These are phyloP conservation scores for Hysterium pulicare DNA, from an alignment of 2,329 filamentous ascomycete genomes.

Conservation along the genomic window DNA sequence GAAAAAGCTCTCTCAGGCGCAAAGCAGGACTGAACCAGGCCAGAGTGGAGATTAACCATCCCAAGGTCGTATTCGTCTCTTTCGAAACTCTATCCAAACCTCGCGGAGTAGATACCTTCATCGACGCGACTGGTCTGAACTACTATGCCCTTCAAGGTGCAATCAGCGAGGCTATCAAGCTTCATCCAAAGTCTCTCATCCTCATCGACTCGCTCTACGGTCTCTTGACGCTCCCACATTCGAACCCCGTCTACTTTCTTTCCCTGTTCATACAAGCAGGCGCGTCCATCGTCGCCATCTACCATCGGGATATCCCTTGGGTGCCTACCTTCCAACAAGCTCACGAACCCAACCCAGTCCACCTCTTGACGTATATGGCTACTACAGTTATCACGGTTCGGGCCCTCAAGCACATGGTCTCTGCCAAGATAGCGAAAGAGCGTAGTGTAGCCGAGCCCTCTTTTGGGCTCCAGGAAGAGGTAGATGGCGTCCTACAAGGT, in stretches of 20 bases:
- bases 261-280: slow-evolving; percentile 64
- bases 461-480: slow-evolving; percentile 73
- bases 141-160: slow-evolving; percentile 58
- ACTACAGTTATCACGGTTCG: slow-evolving; percentile 77
- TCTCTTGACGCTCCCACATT: slow-evolving; percentile 53
- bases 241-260: slow-evolving; percentile 65
- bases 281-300: slow-evolving; percentile 72
- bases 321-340: slow-evolving; percentile 40
- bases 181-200: slow-evolving; percentile 52
- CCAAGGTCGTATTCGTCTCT: slow-evolving; percentile 71
- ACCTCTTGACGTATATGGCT: slow-evolving; percentile 76
- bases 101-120: slow-evolving; percentile 62
- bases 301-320: slow-evolving; percentile 76
- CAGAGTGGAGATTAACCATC: slow-evolving; percentile 43
- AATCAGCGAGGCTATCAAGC: slow-evolving; percentile 19
- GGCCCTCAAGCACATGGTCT: slow-evolving; percentile 70
- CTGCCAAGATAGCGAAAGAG: slow-evolving; percentile 70
- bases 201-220: slow-evolving; percentile 77
- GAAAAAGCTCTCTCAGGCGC: slow-evolving; percentile 48
- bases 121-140: slow-evolving; percentile 61
- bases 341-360: slow-evolving; percentile 54
- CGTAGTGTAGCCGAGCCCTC: slow-evolving; percentile 71
- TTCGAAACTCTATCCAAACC: slow-evolving; percentile 70
- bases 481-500: slow-evolving; percentile 75
- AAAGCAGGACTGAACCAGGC: not conserved